Evolutionary conservation across 805 yeast genomes (phyloP), one percentile per base, ranked within the genome.

Genomic region (Wickerhamomyces pijperi): DNA sequence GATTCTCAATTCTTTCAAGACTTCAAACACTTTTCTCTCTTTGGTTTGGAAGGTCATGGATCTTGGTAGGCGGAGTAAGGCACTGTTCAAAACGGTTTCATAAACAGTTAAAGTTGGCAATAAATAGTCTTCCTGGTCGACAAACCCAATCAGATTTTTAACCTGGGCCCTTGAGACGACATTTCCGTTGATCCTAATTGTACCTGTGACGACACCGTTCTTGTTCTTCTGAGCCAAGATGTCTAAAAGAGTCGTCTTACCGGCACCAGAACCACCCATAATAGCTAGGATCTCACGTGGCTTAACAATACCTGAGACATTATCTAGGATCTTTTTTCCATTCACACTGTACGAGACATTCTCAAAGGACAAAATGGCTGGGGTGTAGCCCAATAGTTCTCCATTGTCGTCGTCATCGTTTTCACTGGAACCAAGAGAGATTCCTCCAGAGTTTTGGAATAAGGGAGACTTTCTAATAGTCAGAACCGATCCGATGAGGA

Each of bases 251-350:
- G 98, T 90, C 1, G 98, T 90, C 56, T 92, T 92, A 38, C 98
- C 98, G 13, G 98, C 97, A 37, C 98, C 98, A 0, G 97, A 88
- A 1, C 97, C 97, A 34, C 98, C 98, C 95, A 92, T 85, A 33
- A 92, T 86, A 1, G 98, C 97, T 55, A 87, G 58, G 44, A 94
- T 82, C 55, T 87, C 87, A 31, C 96, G 82, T 2, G 97, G 95
- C 38, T 75, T 74, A 3, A 79, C 95, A 13, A 76, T 49, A 9
- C 98, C 98, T 48, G 74, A 76, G 0, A 85, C 69, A 21, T 70
- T 65, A 12, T 71, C 67, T 42, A 92, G 67, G 4, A 92, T 77
- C 15, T 59, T 61, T 19, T 64, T 70, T 1, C 64, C 64, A 11
- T 75, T 72, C 1, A 77, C 68, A 1, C 63, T 55, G 54, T 90